A percentile compares a stretch with the other conserved stretches of the same genome.
phyloP scores from a whole-genome alignment of 768 basidiomycete species.

The Rhodotorula toruloides region DNA sequence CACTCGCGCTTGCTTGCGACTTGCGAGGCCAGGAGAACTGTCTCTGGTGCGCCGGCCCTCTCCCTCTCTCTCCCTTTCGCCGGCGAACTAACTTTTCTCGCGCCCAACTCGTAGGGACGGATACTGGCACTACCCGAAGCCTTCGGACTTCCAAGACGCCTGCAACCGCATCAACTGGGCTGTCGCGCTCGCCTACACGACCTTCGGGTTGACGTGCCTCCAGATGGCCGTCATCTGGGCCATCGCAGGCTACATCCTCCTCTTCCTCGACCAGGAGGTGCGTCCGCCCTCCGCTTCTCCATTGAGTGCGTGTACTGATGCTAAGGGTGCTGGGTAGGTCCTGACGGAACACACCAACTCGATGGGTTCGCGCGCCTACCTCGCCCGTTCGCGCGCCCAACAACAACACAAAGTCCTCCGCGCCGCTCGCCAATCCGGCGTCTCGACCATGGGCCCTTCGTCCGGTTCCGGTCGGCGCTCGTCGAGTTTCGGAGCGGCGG shows the following conservation, averaged over 20 bases:
- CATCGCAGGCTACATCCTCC: slow-evolving; percentile 55
- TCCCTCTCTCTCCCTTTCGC: no score
- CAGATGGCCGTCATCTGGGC: slow-evolving; percentile 24
- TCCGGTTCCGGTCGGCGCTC: no score
- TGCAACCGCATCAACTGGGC: slow-evolving; percentile 36
- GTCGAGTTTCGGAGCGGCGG: slow-evolving; percentile 1
- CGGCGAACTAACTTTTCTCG: not conserved
- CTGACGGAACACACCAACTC: slow-evolving; percentile 34
- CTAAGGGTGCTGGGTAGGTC: no score
- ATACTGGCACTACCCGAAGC: slow-evolving; percentile 37
- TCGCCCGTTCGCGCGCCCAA: slow-evolving; percentile 18
- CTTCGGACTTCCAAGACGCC: slow-evolving; percentile 29
- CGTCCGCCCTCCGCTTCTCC: slow-evolving; percentile 53
- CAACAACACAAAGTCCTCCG: slow-evolving; percentile 18
- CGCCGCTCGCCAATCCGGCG: not conserved
- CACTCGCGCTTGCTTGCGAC: slow-evolving; percentile 29
- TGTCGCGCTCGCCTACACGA: slow-evolving; percentile 32
- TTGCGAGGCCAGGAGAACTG: slow-evolving; percentile 31
- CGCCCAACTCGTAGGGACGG: slow-evolving; percentile 13
- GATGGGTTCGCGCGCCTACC: slow-evolving; percentile 33
- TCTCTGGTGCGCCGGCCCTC: slow-evolving; percentile 16
- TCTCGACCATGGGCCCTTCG: slow-evolving; percentile 1
- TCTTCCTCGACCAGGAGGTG: slow-evolving; percentile 60
- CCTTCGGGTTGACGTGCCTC: slow-evolving; percentile 21
- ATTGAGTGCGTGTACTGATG: slow-evolving; percentile 52